A percentile compares a stretch with the other conserved stretches of the same genome.
Conservation (phyloP, 1,139 yeast genomes). For the Suhomyces panamericanus region DNA sequence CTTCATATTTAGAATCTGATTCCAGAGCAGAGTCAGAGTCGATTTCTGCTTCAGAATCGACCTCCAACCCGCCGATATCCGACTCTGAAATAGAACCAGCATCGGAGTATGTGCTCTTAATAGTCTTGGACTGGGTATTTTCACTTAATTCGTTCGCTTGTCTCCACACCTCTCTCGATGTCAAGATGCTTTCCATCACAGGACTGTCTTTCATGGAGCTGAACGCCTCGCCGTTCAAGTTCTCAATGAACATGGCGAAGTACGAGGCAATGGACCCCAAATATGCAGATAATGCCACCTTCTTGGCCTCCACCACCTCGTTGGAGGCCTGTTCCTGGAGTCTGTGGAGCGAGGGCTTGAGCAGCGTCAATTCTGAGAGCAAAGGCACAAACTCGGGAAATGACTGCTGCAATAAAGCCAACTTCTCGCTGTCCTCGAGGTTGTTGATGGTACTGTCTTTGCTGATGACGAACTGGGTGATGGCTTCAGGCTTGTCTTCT, state of each 20-base stretch:
- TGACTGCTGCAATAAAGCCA: conserved; percentile 51
- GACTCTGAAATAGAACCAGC: background rate
- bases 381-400: conserved; percentile 88
- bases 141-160: conserved; percentile 59
- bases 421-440: conserved; percentile 46
- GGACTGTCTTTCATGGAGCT: conserved; percentile 78
- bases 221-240: conserved; percentile 56
- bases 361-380: conserved; percentile 57
- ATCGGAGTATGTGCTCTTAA: background rate
- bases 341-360: conserved; percentile 34
- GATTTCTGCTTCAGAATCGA: conserved; percentile 17
- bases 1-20: conserved; percentile 17
- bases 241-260: conserved; percentile 66
- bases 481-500: conserved; percentile 26
- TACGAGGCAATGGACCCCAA: conserved; percentile 73
- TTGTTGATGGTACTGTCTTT: conserved; percentile 29
- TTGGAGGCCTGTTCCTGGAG: conserved; percentile 27
- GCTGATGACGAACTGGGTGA: conserved; percentile 24
- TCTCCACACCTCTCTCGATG: conserved; percentile 88
- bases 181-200: conserved; percentile 81
- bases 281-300: conserved; percentile 72
- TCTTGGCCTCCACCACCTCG: conserved; percentile 50
- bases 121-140: background rate
- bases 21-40: conserved; percentile 20
- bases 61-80: background rate